phyloP scores from a whole-genome alignment of 768 basidiomycete genomes.

The Chalciporus sphaerocephalus region DNA sequence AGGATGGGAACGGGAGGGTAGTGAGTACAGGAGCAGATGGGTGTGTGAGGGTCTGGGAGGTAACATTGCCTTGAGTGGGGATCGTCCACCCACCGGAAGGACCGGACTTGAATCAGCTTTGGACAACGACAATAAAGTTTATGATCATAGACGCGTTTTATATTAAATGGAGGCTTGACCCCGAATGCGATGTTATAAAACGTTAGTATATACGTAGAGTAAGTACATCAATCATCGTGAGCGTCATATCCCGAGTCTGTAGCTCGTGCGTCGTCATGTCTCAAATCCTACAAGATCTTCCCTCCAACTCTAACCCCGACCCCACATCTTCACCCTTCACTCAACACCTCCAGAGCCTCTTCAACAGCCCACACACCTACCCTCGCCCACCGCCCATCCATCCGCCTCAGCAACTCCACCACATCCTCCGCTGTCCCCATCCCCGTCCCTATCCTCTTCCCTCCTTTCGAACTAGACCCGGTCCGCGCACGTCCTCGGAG shows the following conservation, averaged over 20 bases:
- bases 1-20: constrained; percentile 43
- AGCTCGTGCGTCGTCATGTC: too few species aligned
- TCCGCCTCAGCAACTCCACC: constrained; percentile 38
- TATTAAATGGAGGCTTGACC: neutral
- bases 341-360: constrained; percentile 48
- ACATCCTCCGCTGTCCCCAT: constrained; percentile 44
- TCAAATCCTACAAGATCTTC: too few species aligned
- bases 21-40: constrained; percentile 79
- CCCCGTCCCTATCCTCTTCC: constrained; percentile 1
- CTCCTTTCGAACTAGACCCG: constrained; percentile 7
- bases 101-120: too few species aligned
- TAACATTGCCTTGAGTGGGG: constrained; percentile 30
- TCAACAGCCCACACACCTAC: constrained; percentile 62
- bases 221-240: too few species aligned
- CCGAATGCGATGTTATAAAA: too few species aligned
- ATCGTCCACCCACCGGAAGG: neutral
- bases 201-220: too few species aligned
- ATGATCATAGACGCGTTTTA: too few species aligned
- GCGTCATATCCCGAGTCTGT: too few species aligned
- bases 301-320: too few species aligned
- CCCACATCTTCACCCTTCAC: neutral
- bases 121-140: too few species aligned
- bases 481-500: constrained; percentile 25
- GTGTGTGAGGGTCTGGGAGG: constrained; percentile 69
- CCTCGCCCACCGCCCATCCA: constrained; percentile 62